Evolutionary conservation across 371 early-diverging fungal genomes (phyloP).

Genomic region (Mortierella sp.): DNA sequence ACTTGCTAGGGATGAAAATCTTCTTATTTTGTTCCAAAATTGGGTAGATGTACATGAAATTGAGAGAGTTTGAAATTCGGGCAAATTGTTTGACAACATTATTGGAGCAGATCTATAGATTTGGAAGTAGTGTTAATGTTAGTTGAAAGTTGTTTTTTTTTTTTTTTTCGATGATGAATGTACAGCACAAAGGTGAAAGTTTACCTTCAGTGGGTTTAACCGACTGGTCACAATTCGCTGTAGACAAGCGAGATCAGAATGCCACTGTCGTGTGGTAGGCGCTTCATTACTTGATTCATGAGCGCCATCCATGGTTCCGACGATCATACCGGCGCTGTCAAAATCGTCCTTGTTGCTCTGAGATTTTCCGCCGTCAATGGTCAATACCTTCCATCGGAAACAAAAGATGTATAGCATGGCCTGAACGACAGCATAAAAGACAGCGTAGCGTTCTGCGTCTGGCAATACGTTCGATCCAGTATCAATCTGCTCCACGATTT

Average conservation of each 20-base stretch:
- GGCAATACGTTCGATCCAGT: conserved; percentile 44
- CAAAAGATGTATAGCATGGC: conserved; percentile 93
- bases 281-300: background rate
- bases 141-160: background rate
- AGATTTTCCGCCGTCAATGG: conserved; percentile 46
- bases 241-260: conserved; percentile 70
- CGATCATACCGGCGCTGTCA: conserved; percentile 56
- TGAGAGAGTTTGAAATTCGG: conserved; percentile 77
- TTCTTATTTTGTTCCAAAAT: conserved; percentile 78
- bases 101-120: conserved; percentile 73
- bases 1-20: conserved; percentile 57
- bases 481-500: conserved; percentile 79
- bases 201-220: conserved; percentile 87
- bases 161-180: background rate
- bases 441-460: conserved; percentile 72
- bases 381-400: conserved; percentile 90
- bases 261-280: conserved; percentile 60
- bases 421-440: conserved; percentile 92
- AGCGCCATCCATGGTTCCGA: conserved; percentile 47
- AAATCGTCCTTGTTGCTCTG: conserved; percentile 57
- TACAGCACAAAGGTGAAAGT: background rate
- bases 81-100: conserved; percentile 91
- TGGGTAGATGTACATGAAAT: conserved; percentile 90
- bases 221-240: conserved; percentile 84
- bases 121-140: background rate